Evolutionary conservation across 1,284 basidiomycete species (phyloP), one percentile per base, ranked within the genome.

Genomic region (Trichosporon sp.): DNA sequence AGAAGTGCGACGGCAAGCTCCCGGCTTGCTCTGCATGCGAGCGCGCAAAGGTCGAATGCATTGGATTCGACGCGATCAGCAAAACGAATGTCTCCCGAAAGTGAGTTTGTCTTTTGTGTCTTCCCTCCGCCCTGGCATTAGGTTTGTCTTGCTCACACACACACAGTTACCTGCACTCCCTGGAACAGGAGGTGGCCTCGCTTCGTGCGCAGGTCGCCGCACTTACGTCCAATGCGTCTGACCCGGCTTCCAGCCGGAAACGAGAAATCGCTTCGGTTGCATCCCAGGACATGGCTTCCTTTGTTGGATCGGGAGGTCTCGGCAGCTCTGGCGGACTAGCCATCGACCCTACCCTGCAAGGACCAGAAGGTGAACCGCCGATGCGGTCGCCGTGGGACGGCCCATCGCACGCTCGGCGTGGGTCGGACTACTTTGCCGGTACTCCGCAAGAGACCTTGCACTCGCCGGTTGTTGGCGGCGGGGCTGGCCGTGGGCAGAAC

Each of bases 21-120:
- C 80, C 80, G 6, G 80, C 80, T 11, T 81, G 80, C 69, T 72
- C 69, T 37, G 76, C 75, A 44, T 78, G 77, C 44, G 72, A 78
- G 40, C 68, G 79, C 44, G 80, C 80, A 36, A 80, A 80, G 57
- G 80, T 81, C n/a, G 80, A 81, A 61, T 81, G 80, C 70, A 78
- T 81, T 21, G 80, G 80, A 13, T 81, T 81, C 67, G 80, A 81
- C 61, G 80, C 80, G 4, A 80, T 81, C 36, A 76, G 74, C 34
- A 81, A 81, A 69, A 79, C 79, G n/a, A 81, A 81, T 63, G 75
- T 81, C 8, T 80, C 79, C 1, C 65, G 80, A 71, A 81, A 80
- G 80, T 81, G 66, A 71, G 79, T 73, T 23, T 37, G 5, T 32
- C 46, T n/a, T 11, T 40, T 33, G n/a, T 37, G 19, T 25, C 21